Percentiles rank a stretch among this genome's conserved stretches.
phyloP scores from a whole-genome alignment of 2,329 filamentous ascomycete species.

The Diaporthe destruens region DNA sequence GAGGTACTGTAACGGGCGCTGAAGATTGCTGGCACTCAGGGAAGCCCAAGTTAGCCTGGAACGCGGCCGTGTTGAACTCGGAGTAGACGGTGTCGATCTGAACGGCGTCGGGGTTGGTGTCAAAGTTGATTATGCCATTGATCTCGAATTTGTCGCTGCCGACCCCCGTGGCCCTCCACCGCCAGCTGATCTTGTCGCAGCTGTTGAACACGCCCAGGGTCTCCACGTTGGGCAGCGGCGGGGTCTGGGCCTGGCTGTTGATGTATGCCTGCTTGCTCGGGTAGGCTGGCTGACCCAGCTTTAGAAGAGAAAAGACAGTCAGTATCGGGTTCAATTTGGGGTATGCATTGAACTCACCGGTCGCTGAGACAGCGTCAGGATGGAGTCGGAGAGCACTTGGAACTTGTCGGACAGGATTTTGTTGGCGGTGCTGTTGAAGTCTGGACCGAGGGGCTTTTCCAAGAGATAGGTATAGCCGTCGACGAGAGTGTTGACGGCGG shows the following conservation, averaged over 20 bases:
- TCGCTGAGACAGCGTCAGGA: slow-evolving; percentile 35
- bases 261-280: slow-evolving; percentile 40
- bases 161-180: slow-evolving; percentile 40
- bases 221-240: slow-evolving; percentile 30
- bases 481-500: slow-evolving; percentile 26
- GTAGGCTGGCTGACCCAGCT: slow-evolving; percentile 41
- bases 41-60: slow-evolving; percentile 35
- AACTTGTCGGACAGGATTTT: slow-evolving; percentile 33
- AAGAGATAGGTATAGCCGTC: slow-evolving; percentile 40
- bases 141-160: slow-evolving; percentile 36
- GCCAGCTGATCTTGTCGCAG: slow-evolving; percentile 40
- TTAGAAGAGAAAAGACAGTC: accelerated
- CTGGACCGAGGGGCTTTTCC: slow-evolving; percentile 33
- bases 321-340: neutral
- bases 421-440: slow-evolving; percentile 40
- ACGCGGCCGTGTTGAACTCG: slow-evolving; percentile 40
- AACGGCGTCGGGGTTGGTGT: slow-evolving; percentile 18
- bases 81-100: slow-evolving; percentile 40
- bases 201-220: slow-evolving; percentile 35
- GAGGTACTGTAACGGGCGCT: neutral
- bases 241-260: slow-evolving; percentile 39
- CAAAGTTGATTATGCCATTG: slow-evolving; percentile 39
- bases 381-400: slow-evolving; percentile 39
- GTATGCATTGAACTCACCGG: slow-evolving; percentile 14
- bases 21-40: neutral